Conservation (phyloP, 2,329 filamentous ascomycete genomes). For the Pleurostoma richardsiae region DNA sequence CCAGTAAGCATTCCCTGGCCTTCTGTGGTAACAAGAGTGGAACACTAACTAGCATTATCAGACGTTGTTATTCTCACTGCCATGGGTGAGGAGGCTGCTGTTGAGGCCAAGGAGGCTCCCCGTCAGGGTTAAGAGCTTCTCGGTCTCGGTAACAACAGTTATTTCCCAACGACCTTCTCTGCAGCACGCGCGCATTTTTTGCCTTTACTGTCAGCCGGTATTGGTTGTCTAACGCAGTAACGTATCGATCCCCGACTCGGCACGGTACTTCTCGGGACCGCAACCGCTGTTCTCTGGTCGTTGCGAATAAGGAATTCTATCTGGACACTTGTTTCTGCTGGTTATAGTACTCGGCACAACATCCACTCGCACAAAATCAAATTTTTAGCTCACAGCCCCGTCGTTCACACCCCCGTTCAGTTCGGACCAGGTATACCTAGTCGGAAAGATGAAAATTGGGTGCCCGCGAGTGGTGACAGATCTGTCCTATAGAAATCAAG, state of each 20-base stretch:
- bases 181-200: neutral
- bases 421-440: neutral
- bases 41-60: constrained; percentile 29
- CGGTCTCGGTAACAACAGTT: neutral
- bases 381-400: neutral
- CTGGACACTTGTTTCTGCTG: neutral
- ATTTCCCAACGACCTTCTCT: neutral
- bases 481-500: constrained; percentile 30
- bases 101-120: constrained; percentile 93
- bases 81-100: constrained; percentile 91
- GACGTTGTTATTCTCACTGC: constrained; percentile 89
- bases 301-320: neutral
- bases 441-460: constrained; percentile 19
- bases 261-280: neutral
- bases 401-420: neutral
- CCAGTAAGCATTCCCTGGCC: constrained; percentile 60
- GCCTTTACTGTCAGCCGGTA: neutral
- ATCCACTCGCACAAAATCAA: neutral
- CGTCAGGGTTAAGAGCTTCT: constrained; percentile 20
- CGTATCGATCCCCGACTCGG: neutral
- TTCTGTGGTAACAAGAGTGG: neutral
- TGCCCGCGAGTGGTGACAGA: constrained; percentile 25
- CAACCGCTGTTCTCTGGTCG: neutral
- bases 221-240: neutral
- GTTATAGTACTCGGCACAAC: neutral